Evolutionary conservation across 805 yeast species (phyloP).

Genomic region (Sporopachydermia quercuum): DNA sequence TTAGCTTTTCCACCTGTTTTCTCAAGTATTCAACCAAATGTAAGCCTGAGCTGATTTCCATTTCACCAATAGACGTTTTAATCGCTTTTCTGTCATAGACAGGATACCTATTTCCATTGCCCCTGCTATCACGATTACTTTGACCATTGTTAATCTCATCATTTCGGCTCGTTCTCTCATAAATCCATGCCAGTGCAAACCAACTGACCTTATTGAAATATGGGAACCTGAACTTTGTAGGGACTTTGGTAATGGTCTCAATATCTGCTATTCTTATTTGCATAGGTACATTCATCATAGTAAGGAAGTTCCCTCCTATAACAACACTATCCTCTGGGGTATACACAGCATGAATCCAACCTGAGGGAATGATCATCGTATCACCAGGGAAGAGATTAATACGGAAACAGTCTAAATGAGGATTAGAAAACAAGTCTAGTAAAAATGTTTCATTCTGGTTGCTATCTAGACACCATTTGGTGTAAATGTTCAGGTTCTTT

Average conservation of each 20-base stretch:
- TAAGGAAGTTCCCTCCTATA: conserved; percentile 78
- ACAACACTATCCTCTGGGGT: conserved; percentile 73
- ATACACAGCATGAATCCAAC: conserved; percentile 86
- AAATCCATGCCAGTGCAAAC: conserved; percentile 19
- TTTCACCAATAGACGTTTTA: no score
- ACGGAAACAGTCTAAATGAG: conserved; percentile 31
- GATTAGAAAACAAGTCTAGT: conserved; percentile 28
- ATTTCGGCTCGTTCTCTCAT: no score
- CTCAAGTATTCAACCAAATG: no score
- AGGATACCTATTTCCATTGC: no score
- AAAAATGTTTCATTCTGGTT: conserved; percentile 53
- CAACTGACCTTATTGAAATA: conserved; percentile 56
- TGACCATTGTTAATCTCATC: no score
- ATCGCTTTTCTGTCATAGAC: no score
- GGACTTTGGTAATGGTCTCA: conserved; percentile 58
- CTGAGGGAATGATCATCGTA: conserved; percentile 70
- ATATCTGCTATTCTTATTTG: conserved; percentile 49
- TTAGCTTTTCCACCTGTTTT: no score
- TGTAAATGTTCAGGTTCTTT: conserved; percentile 43
- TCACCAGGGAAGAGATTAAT: conserved; percentile 50
- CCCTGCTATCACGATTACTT: no score
- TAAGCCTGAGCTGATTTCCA: no score
- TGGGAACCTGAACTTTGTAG: conserved; percentile 66
- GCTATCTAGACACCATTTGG: conserved; percentile 55
- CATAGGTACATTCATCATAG: conserved; percentile 42